Conservation (phyloP, 73 alveolate species). For the Uronychia setigera region DNA sequence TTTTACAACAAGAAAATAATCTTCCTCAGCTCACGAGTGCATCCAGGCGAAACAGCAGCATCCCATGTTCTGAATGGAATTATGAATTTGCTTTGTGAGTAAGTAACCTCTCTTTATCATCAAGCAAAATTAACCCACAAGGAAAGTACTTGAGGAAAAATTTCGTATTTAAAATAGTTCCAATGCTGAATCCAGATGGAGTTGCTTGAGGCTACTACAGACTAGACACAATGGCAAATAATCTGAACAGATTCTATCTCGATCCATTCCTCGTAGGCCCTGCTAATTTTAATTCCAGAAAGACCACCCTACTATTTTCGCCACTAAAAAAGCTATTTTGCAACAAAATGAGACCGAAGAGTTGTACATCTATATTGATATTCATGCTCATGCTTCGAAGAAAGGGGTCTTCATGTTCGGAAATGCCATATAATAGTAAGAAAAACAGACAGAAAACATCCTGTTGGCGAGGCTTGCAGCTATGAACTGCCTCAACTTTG, state of each 20-base stretch:
- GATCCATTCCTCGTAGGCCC: slow-evolving; percentile 73
- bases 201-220: slow-evolving; percentile 95
- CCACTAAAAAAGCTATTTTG: slow-evolving; percentile 22
- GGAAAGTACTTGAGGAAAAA: slow-evolving; percentile 71
- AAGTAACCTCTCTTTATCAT: slow-evolving; percentile 43
- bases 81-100: slow-evolving; percentile 69
- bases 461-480: slow-evolving; percentile 69
- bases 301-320: slow-evolving; percentile 50
- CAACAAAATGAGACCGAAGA: slow-evolving; percentile 29
- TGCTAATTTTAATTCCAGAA: slow-evolving; percentile 53
- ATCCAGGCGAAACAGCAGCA: slow-evolving; percentile 98
- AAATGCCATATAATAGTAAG: slow-evolving; percentile 14
- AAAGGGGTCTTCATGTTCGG: slow-evolving; percentile 39
- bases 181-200: slow-evolving; percentile 96
- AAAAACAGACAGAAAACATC: slow-evolving; percentile 70
- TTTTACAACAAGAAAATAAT: slow-evolving; percentile 63
- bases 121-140: slow-evolving; percentile 32
- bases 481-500: slow-evolving; percentile 60
- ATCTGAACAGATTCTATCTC: slow-evolving; percentile 77
- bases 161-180: slow-evolving; percentile 92
- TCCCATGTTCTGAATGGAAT: slow-evolving; percentile 87
- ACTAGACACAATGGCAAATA: slow-evolving; percentile 31
- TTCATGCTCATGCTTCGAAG: slow-evolving; percentile 50
- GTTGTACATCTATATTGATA: slow-evolving; percentile 20
- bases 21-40: slow-evolving; percentile 94